Evolutionary conservation across 1,139 yeast genomes (phyloP).

Genomic region (Oligophagozyma castellii): DNA sequence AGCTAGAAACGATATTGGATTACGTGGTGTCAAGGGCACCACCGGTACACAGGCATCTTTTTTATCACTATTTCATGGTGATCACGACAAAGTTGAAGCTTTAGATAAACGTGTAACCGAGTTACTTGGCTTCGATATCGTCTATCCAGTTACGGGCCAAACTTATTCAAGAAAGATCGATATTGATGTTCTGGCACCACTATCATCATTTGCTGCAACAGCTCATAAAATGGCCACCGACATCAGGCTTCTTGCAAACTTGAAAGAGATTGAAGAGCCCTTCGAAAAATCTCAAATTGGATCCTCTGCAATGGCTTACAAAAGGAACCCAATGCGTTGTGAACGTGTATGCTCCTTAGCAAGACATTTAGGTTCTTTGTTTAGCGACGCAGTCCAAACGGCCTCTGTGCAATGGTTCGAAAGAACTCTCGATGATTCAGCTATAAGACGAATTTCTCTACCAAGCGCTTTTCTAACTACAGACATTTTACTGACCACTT

Average conservation of each 20-base stretch:
- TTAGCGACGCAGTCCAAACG: slow-evolving; percentile 88
- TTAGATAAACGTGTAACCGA: slow-evolving; percentile 88
- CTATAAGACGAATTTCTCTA: slow-evolving; percentile 90
- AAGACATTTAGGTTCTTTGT: slow-evolving; percentile 84
- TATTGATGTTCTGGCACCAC: slow-evolving; percentile 83
- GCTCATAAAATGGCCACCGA: slow-evolving; percentile 98
- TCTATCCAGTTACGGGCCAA: slow-evolving; percentile 97
- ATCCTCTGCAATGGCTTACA: slow-evolving; percentile 97
- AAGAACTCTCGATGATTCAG: slow-evolving; percentile 96
- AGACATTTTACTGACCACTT: slow-evolving; percentile 79
- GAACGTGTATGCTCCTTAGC: slow-evolving; percentile 97
- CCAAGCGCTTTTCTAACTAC: slow-evolving; percentile 96
- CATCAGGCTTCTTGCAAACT: slow-evolving; percentile 85
- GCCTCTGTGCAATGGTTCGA: slow-evolving; percentile 99
- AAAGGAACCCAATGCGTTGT: slow-evolving; percentile 99
- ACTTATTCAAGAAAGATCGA: slow-evolving; percentile 97
- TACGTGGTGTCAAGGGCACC: slow-evolving; percentile 98
- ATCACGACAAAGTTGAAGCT: slow-evolving; percentile 89
- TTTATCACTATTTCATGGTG: slow-evolving; percentile 86
- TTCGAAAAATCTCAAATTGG: slow-evolving; percentile 97
- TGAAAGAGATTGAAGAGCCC: slow-evolving; percentile 96
- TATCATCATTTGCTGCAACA: slow-evolving; percentile 90
- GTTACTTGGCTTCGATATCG: slow-evolving; percentile 83
- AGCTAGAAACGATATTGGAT: slow-evolving; percentile 91
- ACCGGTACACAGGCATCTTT: slow-evolving; percentile 98